phyloP scores from a whole-genome alignment of 2,329 filamentous ascomycete genomes.

The Neospermospora avenae region DNA sequence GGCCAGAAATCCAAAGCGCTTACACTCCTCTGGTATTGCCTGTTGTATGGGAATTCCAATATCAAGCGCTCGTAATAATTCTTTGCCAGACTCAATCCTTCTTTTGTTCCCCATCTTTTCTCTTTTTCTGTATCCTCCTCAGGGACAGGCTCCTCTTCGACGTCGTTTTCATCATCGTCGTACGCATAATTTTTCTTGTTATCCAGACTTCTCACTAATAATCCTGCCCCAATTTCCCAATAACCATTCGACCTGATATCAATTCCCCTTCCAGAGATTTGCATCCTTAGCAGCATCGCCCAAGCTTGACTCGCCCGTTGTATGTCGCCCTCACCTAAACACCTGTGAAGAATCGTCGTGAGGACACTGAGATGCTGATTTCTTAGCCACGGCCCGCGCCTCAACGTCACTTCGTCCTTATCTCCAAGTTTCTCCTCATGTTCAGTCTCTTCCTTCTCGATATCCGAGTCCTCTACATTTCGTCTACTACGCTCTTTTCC shows the following conservation, averaged over 20 bases:
- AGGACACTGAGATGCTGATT: slow-evolving; percentile 63
- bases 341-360: slow-evolving; percentile 67
- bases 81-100: slow-evolving; percentile 55
- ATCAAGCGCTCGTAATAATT: slow-evolving; percentile 77
- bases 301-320: slow-evolving; percentile 70
- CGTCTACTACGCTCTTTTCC: slow-evolving; percentile 8
- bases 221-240: slow-evolving; percentile 84
- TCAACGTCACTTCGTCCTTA: slow-evolving; percentile 8
- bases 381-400: slow-evolving; percentile 35
- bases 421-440: slow-evolving; percentile 12
- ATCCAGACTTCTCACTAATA: slow-evolving; percentile 60
- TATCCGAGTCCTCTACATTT: slow-evolving; percentile 14
- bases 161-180: slow-evolving; percentile 7
- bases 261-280: slow-evolving; percentile 51
- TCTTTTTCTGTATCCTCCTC: not conserved
- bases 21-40: slow-evolving; percentile 55
- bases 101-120: slow-evolving; percentile 39
- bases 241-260: slow-evolving; percentile 67
- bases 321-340: slow-evolving; percentile 68
- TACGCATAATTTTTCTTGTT: not conserved
- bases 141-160: not conserved
- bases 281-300: slow-evolving; percentile 66
- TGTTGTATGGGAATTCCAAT: slow-evolving; percentile 67
- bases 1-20: slow-evolving; percentile 77
- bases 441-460: slow-evolving; percentile 16